Evolutionary conservation across 2,329 filamentous ascomycete species (phyloP), one percentile per base, ranked within the genome.

Genomic region (Thielaviopsis populi): DNA sequence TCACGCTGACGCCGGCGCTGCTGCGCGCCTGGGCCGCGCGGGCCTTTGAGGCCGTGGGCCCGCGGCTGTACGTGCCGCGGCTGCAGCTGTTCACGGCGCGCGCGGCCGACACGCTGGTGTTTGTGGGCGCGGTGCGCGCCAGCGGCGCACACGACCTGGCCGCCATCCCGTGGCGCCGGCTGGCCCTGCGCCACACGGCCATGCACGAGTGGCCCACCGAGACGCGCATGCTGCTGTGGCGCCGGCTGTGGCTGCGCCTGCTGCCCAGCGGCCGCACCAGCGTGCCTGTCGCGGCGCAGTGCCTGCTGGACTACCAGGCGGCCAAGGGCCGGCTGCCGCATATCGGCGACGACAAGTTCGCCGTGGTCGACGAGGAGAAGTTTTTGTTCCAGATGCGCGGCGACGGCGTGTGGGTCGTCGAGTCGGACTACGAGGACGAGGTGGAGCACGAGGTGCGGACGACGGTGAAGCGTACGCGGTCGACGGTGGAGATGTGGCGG

Each of bases 251-350:
- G 53, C 24, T 59, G 58, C 61, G 64, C 22, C 48, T 56, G 27
- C 30, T 61, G 24, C 61, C 61, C 2, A 46, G 27, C 10, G 53
- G 61, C 4, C 64, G 61, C 15, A 63, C 61, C 8, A 63, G 61
- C 27, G 61, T 63, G 37, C 61, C 50, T 13, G 61, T 63, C 17
- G 61, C 61, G 8, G 61, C 53, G 30, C 61, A 63, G 37, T 53
- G 61, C 15, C 61, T 66, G 19, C 13, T 66, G 24, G 64, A 66
- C 50, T 66, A 63, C 48, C 37, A 63, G 19, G 58, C 56, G n/a
- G 61, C 64, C 10, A 54, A 62, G 37, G 64, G 64, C 5, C 43
- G 53, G 7, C n/a, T 66, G 8, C 64, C 64, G 13, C 50, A 46
- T 24, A 56, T 66, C 11, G 56, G 56, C 4, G 64, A 66, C 24